phyloP scores from a whole-genome alignment of 129 eudicot species.

The Saposhnikovia divaricata region DNA sequence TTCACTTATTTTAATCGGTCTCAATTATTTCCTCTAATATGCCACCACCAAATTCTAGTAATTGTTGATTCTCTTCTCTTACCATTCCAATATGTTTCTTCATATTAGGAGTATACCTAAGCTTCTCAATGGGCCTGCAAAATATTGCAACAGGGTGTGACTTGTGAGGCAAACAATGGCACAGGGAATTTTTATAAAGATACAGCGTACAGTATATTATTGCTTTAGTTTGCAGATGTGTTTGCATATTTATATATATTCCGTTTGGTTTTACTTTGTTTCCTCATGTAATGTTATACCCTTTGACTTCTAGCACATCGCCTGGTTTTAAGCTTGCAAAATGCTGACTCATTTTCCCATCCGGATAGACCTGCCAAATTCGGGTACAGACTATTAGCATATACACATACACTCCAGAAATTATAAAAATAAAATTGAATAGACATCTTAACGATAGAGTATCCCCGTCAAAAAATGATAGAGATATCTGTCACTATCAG shows the following conservation, averaged over 20 bases:
- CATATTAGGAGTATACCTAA: conserved; percentile 90
- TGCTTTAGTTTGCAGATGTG: background rate
- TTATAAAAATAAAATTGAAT: conserved; percentile 1
- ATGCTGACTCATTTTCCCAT: conserved; percentile 99
- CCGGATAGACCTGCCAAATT: conserved; percentile 68
- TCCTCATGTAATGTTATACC: conserved; percentile 37
- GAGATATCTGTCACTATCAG: background rate
- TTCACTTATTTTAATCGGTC: background rate
- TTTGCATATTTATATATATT: background rate
- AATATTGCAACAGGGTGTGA: conserved; percentile 16
- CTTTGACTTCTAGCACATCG: conserved; percentile 97
- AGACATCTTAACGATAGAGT: conserved; percentile 1
- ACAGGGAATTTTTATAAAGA: background rate
- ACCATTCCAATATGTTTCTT: conserved; percentile 99
- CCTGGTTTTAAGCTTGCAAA: conserved; percentile 92
- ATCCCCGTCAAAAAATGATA: background rate
- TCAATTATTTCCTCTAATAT: background rate
- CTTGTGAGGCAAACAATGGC: background rate
- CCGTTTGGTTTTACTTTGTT: background rate
- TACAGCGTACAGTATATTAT: background rate
- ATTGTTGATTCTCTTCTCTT: conserved; percentile 16
- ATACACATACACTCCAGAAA: background rate
- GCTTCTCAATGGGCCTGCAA: conserved; percentile 90
- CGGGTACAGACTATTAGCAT: background rate
- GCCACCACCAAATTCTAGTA: background rate